Base-by-base conservation (phyloP, 2,329 filamentous ascomycete genomes). In the Metarhizium anisopliae region DNA sequence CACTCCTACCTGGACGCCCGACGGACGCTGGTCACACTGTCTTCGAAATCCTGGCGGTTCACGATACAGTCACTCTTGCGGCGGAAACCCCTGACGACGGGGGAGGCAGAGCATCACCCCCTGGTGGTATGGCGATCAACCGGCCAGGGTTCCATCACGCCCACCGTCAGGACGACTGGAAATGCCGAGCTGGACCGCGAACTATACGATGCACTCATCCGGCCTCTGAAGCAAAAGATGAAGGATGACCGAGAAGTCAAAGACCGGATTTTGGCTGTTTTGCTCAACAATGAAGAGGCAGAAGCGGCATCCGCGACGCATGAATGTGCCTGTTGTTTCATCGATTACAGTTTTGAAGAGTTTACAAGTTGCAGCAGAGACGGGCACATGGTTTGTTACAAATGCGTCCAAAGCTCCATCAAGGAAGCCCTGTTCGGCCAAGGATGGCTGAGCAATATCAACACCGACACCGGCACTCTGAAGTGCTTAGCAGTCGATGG, bases 341-440 rank as follows among this genome's bases (percentile, higher is more conserved):
- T 79, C 11, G 81, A 86, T 10, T 80, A 78, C 14, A 74, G 86
- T 0, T 90, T 92, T 59, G 87, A 93, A 67, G 82, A 89, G 63
- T 80, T 92, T 56, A 83, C 87, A 0, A 79, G 82, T n/a, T 94
- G 89, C 72, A 81, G 81, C 65, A 70, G 76, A 36, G 77, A 81
- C 2, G 84, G 82, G 2, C 89, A 94, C 71, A 81, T 89, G 66
- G 78, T 93, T 55, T 94, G 89, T 72, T 86, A 92, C 70, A 82
- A 82, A 50, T 97, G 94, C 70, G 85, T 97, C 52, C 86, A 86
- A 60, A 84, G 87, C 60, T 86, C 91, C 11, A 80, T 93, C 57
- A 87, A 86, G 52, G 93, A 97, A 68, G 91, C 92, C 2, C 75
- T 97, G 0, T 97, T 95, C 67, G 94, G 94, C 0, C 94, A 97